Conservation (phyloP, 768 basidiomycete species). For the Pleurotus pulmonarius region DNA sequence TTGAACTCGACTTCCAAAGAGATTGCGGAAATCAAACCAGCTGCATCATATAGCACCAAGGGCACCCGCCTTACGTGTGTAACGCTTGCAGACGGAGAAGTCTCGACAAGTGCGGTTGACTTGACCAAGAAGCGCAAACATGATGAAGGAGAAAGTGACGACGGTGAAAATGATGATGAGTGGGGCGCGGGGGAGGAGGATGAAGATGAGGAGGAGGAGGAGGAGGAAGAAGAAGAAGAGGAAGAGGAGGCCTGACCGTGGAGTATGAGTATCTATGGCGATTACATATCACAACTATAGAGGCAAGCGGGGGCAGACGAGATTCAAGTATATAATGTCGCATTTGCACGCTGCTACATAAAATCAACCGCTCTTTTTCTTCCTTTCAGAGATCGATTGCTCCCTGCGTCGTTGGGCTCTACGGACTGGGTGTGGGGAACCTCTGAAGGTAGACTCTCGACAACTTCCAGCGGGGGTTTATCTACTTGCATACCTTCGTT, state of each 20-base stretch:
- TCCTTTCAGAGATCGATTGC: constrained; percentile 30
- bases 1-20: constrained; percentile 11
- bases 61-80: constrained; percentile 82
- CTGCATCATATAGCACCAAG: constrained; percentile 76
- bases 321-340: too few species aligned
- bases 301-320: too few species aligned
- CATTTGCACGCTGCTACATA: constrained; percentile 36
- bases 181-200: constrained; percentile 17
- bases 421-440: constrained; percentile 10
- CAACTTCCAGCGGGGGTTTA: constrained; percentile 50
- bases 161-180: constrained; percentile 21
- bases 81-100: constrained; percentile 51
- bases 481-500: constrained; percentile 70
- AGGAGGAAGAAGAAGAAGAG: constrained; percentile 20
- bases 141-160: constrained; percentile 28
- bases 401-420: constrained; percentile 16
- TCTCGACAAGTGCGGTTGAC: constrained; percentile 8
- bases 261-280: too few species aligned
- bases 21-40: constrained; percentile 43
- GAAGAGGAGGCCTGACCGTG: neutral
- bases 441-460: constrained; percentile 29
- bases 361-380: constrained; percentile 77
- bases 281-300: neutral
- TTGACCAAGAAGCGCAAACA: constrained; percentile 26
- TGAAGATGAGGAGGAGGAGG: constrained; percentile 19